Base-by-base conservation (phyloP, 345 rosid genomes). In the Conringia planisiliqua region DNA sequence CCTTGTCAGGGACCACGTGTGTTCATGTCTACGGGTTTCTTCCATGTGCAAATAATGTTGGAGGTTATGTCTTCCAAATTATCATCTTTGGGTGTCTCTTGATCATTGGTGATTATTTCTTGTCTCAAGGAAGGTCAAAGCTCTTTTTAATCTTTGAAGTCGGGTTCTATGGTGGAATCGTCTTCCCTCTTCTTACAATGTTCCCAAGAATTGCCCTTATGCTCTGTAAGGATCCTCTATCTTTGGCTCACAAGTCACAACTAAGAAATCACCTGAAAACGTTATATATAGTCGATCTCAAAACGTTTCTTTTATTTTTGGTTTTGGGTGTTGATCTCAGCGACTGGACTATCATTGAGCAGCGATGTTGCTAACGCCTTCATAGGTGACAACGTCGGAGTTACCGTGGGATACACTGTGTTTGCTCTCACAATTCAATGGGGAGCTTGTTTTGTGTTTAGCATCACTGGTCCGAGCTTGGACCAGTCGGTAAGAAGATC, bases 141-240 rank as follows among this genome's bases (percentile, higher is more conserved):
- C 80, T 76, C 18, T 76, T 76, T 35, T 12, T 61, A 8, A 62
- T 76, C 36, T 70, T 76, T 1, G 75, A 70, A 24, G 80, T 76
- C 6, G 80, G 80, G 6, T 69, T 76, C 35, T 76, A 76, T 44
- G 80, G 80, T 0, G 80, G 75, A 35, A 70, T 70, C 1, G 36
- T 76, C 48, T 76, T 76, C 57, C 80, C 75, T 70, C 70, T 76
- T n/a, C 80, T 76, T 36, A 76, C 71, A 12, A 70, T 76, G 75
- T 70, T 76, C 65, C 71, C 75, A 63, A 76, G 75, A 63, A 76
- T 76, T 13, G 58, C 51, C 1, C 75, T 76, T 42, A 70, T 76
- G 57, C 26, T 76, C 0, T 52, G 80, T 76, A 76, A 76, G 75
- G 1, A 20, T 10, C 50, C 47, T 72, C 10, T 50, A 2, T 12